Conservation (phyloP, 768 basidiomycete genomes). For the Fistulinella prunicolor region DNA sequence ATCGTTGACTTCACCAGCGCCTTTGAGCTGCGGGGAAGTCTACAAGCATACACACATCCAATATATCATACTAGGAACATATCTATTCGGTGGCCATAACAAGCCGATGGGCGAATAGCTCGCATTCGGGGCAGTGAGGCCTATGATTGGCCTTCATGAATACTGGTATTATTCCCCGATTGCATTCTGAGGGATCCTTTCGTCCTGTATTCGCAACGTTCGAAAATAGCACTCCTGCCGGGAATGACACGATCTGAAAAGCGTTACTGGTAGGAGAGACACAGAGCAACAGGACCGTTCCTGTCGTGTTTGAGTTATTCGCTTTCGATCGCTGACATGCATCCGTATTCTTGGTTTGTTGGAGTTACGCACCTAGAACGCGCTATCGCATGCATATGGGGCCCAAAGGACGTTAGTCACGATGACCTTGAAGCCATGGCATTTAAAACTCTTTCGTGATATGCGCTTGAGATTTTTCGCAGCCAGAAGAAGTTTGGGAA, state of each 20-base stretch:
- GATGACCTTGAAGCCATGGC: constrained; percentile 52
- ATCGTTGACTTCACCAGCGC: constrained; percentile 94
- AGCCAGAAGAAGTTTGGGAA: constrained; percentile 98
- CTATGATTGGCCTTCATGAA: too few relatives aligned
- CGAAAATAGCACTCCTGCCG: constrained; percentile 84
- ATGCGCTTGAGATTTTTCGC: too few relatives aligned
- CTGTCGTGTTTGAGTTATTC: constrained; percentile 95
- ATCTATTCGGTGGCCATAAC: constrained; percentile 96
- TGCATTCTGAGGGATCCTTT: too few relatives aligned
- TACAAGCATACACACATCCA: too few relatives aligned
- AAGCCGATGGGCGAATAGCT: constrained; percentile 95
- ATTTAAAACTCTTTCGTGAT: constrained; percentile 1
- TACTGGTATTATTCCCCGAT: constrained; percentile 95
- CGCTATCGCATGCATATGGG: constrained; percentile 88
- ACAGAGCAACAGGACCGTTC: constrained; percentile 86
- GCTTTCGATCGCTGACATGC: constrained; percentile 88
- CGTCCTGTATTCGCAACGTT: too few relatives aligned
- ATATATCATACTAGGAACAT: constrained; percentile 95
- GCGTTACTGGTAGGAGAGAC: constrained; percentile 87
- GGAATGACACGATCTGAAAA: constrained; percentile 95
- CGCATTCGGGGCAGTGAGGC: constrained; percentile 94
- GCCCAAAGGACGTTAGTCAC: constrained; percentile 86
- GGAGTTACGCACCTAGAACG: constrained; percentile 92
- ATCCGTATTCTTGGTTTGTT: constrained; percentile 53
- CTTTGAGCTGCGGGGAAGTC: constrained; percentile 97